phyloP scores from a whole-genome alignment of 2,329 filamentous ascomycete genomes.

The Macroventuria anomochaeta region DNA sequence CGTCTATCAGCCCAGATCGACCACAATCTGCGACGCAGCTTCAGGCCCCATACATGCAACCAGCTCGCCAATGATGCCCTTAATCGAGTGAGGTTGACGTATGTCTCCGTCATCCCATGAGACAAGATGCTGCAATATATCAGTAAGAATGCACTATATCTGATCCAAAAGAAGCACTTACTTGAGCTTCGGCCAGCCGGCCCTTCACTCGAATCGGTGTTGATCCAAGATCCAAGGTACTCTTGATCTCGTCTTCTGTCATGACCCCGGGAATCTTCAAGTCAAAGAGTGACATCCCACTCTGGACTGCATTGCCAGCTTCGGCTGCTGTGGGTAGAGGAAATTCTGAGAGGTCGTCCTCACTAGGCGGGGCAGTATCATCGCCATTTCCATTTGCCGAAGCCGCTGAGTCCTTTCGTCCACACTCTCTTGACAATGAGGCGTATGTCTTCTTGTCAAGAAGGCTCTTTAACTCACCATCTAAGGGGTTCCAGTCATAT shows the following conservation, averaged over 20 bases:
- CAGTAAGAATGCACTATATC: conserved; percentile 46
- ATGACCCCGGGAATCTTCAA: conserved; percentile 73
- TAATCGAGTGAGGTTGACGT: conserved; percentile 60
- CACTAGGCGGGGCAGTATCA: background rate
- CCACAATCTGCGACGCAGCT: conserved; percentile 61
- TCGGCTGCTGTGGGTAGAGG: conserved; percentile 36
- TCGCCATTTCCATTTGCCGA: background rate
- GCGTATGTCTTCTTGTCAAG: conserved; percentile 65
- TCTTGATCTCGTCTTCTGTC: conserved; percentile 59
- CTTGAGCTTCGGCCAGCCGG: conserved; percentile 41
- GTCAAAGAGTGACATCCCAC: conserved; percentile 60
- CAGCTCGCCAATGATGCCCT: conserved; percentile 70
- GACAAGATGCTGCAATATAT: conserved; percentile 58
- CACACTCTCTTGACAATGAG: conserved; percentile 49
- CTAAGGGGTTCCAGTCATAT: conserved; percentile 67
- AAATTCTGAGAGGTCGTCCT: conserved; percentile 28
- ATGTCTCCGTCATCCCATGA: conserved; percentile 65
- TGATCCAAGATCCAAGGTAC: conserved; percentile 62
- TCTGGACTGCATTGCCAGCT: conserved; percentile 43
- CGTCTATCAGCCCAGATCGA: conserved; percentile 60
- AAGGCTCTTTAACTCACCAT: conserved; percentile 58
- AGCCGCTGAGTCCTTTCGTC: conserved; percentile 24
- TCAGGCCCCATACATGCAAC: conserved; percentile 70
- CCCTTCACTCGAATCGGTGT: conserved; percentile 61
- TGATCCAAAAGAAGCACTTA: conserved; percentile 29